Conservation (phyloP, 2,329 filamentous ascomycete species). For the Alternaria incomplexa region DNA sequence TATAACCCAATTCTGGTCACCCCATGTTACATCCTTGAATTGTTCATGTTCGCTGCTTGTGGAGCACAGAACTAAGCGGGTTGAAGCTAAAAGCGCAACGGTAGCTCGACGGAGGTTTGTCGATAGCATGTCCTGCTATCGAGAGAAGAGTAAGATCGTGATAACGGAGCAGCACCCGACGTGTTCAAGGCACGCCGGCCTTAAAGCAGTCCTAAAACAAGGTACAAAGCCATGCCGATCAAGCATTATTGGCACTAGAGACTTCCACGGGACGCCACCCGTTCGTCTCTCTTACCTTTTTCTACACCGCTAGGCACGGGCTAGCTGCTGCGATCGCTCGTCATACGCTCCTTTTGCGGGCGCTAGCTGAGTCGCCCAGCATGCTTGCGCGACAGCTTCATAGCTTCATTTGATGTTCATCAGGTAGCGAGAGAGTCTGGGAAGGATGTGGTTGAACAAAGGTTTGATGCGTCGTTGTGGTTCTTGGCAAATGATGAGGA, state of each 20-base stretch:
- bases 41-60: conserved; percentile 29
- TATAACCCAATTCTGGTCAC: conserved; percentile 64
- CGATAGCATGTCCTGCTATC: conserved; percentile 4
- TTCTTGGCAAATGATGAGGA: not conserved
- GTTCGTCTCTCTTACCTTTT: conserved; percentile 11
- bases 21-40: conserved; percentile 60
- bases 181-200: conserved; percentile 1
- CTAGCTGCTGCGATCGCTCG: conserved; percentile 1
- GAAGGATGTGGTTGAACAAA: not conserved
- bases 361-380: not conserved
- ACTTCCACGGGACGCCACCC: not conserved
- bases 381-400: not conserved
- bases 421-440: not conserved
- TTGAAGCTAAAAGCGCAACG: conserved; percentile 18
- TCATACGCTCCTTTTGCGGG: conserved; percentile 4
- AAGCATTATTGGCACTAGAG: not conserved
- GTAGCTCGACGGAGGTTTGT: conserved; percentile 4
- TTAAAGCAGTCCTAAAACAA: conserved; percentile 16
- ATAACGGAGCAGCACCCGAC: not conserved
- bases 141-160: not conserved
- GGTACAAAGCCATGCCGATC: conserved; percentile 13
- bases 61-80: conserved; percentile 10
- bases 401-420: not conserved
- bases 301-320: conserved; percentile 12
- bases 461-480: not conserved